phyloP scores from a whole-genome alignment of 306 rosid genomes.

The Mimosa bimucronata region DNA sequence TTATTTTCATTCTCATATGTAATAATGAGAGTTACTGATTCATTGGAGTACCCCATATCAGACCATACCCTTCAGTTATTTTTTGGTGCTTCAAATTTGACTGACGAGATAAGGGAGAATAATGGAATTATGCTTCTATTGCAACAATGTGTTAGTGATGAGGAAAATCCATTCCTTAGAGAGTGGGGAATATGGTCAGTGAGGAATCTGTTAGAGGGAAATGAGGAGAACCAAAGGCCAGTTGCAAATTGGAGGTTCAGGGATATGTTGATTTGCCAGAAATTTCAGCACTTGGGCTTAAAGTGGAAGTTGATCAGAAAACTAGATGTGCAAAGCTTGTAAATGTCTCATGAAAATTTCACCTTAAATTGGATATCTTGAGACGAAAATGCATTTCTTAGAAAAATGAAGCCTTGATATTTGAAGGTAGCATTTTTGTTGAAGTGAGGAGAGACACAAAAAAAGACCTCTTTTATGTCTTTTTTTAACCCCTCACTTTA shows the following conservation, averaged over 20 bases:
- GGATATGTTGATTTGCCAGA: constrained; percentile 72
- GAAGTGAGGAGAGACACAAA: not conserved
- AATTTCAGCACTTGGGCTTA: constrained; percentile 69
- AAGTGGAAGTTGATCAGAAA: constrained; percentile 68
- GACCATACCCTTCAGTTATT: constrained; percentile 42
- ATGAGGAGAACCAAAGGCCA: constrained; percentile 52
- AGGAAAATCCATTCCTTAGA: constrained; percentile 81
- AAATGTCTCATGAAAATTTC: constrained; percentile 45
- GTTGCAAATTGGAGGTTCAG: constrained; percentile 73
- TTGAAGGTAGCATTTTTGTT: not conserved
- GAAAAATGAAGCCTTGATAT: not conserved
- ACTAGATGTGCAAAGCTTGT: constrained; percentile 76
- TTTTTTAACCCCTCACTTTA: not conserved
- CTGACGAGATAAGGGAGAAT: constrained; percentile 62
- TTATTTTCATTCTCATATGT: too few relatives aligned
- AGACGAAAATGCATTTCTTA: constrained; percentile 6
- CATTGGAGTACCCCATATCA: constrained; percentile 43
- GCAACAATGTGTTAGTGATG: constrained; percentile 77
- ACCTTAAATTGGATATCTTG: not conserved
- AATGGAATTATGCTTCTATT: constrained; percentile 70
- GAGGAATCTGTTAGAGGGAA: constrained; percentile 83
- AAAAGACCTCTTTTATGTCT: not conserved
- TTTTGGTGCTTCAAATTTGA: constrained; percentile 47
- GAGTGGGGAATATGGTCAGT: constrained; percentile 87
- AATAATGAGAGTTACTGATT: constrained; percentile 41